phyloP scores from a whole-genome alignment of 495 filamentous ascomycete genomes.

The Aspergillus nanangensis region DNA sequence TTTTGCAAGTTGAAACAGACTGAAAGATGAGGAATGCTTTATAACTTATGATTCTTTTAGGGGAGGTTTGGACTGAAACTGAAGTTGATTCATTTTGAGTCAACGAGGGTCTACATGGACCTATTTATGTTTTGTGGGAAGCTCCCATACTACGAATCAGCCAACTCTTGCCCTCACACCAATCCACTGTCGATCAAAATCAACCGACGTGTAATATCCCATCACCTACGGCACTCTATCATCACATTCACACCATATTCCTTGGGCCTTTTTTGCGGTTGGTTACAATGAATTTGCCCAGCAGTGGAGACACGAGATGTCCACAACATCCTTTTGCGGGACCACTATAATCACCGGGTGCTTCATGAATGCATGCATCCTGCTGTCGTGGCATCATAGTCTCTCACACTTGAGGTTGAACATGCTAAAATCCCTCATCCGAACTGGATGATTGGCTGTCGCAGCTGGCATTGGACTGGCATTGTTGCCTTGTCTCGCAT shows the following conservation, averaged over 20 bases:
- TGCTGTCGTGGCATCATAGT: conserved; percentile 33
- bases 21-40: conserved; percentile 14
- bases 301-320: conserved; percentile 36
- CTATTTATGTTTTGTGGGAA: conserved; percentile 46
- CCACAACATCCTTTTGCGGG: conserved; percentile 31
- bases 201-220: conserved; percentile 35
- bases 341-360: conserved; percentile 30
- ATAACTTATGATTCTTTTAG: conserved; percentile 23
- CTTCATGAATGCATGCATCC: conserved; percentile 41
- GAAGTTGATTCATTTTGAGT: conserved; percentile 25
- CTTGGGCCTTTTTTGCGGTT: conserved; percentile 28
- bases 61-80: conserved; percentile 33
- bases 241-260: conserved; percentile 27
- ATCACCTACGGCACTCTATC: conserved; percentile 30
- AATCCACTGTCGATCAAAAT: conserved; percentile 33
- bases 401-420: conserved; percentile 24
- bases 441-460: conserved; percentile 21
- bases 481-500: conserved; percentile 31
- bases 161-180: conserved; percentile 17
- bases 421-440: conserved; percentile 42
- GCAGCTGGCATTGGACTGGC: conserved; percentile 25
- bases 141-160: conserved; percentile 22
- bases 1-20: conserved; percentile 27
- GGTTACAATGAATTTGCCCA: conserved; percentile 28
- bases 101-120: conserved; percentile 25